Conservation (phyloP, 192 early-diverging fungal genomes). For the Spinellus fusiger region DNA sequence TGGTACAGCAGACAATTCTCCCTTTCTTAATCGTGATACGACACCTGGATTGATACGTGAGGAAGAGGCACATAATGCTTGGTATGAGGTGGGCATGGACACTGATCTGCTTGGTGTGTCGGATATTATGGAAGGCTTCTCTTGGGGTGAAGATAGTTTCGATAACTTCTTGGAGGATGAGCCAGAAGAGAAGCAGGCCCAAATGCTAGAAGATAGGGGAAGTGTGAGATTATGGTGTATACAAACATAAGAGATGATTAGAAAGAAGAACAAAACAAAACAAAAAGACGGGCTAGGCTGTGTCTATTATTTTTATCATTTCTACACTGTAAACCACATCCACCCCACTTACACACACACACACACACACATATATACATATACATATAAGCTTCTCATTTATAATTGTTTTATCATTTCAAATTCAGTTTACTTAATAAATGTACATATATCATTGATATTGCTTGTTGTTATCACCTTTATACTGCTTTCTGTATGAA, state of each 20-base stretch:
- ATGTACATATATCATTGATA: too few species aligned
- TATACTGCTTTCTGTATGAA: too few species aligned
- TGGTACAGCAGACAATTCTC: conserved; percentile 2
- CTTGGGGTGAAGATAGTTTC: conserved; percentile 10
- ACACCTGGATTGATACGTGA: not conserved
- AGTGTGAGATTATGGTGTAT: conserved; percentile 3
- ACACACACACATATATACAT: not conserved
- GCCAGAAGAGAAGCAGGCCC: not conserved
- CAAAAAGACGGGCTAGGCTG: not conserved
- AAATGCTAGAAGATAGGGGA: conserved; percentile 6
- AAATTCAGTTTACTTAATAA: too few species aligned
- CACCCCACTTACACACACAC: not conserved
- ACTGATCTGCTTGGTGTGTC: not conserved
- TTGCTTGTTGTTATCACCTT: too few species aligned
- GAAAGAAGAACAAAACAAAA: not conserved
- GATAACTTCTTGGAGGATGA: conserved; percentile 2
- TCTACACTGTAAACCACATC: not conserved
- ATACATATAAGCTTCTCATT: not conserved
- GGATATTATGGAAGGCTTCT: conserved; percentile 2
- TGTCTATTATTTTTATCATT: too few species aligned
- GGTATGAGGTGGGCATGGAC: conserved; percentile 13
- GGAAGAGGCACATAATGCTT: conserved; percentile 1
- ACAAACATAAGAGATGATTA: not conserved
- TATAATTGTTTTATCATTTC: too few species aligned
- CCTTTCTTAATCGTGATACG: conserved; percentile 5